A percentile compares a stretch with the other conserved stretches of the same genome.
Evolutionary conservation across 2,329 filamentous ascomycete species (phyloP).

Genomic region (Cadophora malorum): DNA sequence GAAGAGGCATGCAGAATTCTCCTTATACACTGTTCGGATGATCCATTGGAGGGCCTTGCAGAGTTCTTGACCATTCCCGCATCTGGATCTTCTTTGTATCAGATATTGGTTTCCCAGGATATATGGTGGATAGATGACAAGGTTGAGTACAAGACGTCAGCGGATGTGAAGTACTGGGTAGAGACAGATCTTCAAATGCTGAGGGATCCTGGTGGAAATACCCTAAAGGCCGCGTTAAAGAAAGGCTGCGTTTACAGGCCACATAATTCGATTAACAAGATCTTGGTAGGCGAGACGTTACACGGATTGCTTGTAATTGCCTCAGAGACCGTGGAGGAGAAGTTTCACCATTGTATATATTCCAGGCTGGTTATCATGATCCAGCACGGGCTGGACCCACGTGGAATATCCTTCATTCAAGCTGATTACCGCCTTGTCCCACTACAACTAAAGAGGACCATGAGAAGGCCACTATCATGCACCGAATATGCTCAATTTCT

Average conservation of each 20-base stretch:
- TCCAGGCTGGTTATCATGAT: neutral
- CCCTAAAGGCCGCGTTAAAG: neutral
- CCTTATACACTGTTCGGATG: neutral
- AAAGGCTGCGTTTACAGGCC: neutral
- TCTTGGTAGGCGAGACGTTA: neutral
- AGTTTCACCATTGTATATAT: neutral
- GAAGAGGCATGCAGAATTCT: neutral
- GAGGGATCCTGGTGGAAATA: neutral
- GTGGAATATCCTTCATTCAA: neutral
- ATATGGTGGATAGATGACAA: neutral
- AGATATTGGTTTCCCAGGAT: neutral
- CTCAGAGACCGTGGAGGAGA: neutral
- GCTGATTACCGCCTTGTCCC: too few relatives aligned
- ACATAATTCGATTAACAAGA: too few relatives aligned
- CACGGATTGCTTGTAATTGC: neutral
- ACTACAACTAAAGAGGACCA: too few relatives aligned
- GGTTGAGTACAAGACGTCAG: neutral
- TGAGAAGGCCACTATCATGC: neutral
- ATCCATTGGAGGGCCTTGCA: neutral
- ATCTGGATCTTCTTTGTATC: neutral
- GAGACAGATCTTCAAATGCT: conserved; percentile 1
- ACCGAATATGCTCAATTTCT: neutral
- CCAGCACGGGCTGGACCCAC: neutral
- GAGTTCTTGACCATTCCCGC: neutral
- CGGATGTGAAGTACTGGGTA: neutral